These are phyloP conservation scores for Xylona heveae DNA, from an alignment of 495 filamentous ascomycete species.

Conservation along the genomic window DNA sequence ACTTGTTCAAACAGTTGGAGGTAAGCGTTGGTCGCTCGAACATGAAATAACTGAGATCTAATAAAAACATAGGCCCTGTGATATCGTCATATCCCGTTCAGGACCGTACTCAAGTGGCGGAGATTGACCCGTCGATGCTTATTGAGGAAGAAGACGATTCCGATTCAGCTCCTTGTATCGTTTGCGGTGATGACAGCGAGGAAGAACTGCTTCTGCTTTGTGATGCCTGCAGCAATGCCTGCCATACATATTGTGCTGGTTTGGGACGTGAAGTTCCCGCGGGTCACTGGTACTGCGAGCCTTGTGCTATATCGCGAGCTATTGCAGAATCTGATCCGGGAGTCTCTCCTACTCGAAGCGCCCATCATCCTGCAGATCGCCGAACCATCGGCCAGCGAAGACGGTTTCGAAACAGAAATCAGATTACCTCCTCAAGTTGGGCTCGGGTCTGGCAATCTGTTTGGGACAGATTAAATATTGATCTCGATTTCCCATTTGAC, in stretches of 20 bases:
- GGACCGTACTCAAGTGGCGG: slow-evolving; percentile 74
- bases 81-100: slow-evolving; percentile 69
- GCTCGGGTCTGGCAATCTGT: slow-evolving; percentile 49
- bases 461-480: slow-evolving; percentile 44
- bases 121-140: slow-evolving; percentile 64
- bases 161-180: slow-evolving; percentile 46
- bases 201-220: slow-evolving; percentile 70
- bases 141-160: slow-evolving; percentile 46
- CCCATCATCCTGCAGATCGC: slow-evolving; percentile 21
- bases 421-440: slow-evolving; percentile 30
- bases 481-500: slow-evolving; percentile 78
- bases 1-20: slow-evolving; percentile 53
- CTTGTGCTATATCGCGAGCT: slow-evolving; percentile 37
- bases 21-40: slow-evolving; percentile 24
- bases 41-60: slow-evolving; percentile 5
- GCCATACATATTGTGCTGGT: slow-evolving; percentile 75
- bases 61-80: slow-evolving; percentile 33
- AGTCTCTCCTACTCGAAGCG: slow-evolving; percentile 3
- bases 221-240: slow-evolving; percentile 65
- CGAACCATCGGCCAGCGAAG: slow-evolving; percentile 17
- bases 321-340: slow-evolving; percentile 11
- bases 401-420: slow-evolving; percentile 19
- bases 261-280: slow-evolving; percentile 48
- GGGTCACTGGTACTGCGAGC: slow-evolving; percentile 69
- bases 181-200: slow-evolving; percentile 54